Evolutionary conservation across 2,329 filamentous ascomycete species (phyloP).

Genomic region (Aspergillus fructus): DNA sequence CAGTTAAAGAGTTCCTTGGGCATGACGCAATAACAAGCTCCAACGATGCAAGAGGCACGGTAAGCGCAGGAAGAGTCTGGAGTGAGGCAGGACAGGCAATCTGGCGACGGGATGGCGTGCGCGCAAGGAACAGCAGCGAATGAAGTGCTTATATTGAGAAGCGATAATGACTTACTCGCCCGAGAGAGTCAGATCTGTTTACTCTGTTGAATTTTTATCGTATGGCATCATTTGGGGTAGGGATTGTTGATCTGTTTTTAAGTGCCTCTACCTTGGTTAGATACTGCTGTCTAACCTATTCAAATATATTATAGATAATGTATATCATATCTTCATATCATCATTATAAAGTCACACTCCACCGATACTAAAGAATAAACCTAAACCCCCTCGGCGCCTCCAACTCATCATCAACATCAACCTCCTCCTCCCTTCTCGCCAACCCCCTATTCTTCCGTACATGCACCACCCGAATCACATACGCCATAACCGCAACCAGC

Average conservation of each 20-base stretch:
- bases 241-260: neutral
- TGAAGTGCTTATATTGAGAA: neutral
- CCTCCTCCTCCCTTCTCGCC: constrained; percentile 10
- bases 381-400: constrained; percentile 14
- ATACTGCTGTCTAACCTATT: no score
- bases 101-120: constrained; percentile 14
- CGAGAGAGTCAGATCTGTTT: neutral
- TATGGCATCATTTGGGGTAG: neutral
- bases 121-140: neutral
- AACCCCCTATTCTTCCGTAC: constrained; percentile 36
- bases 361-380: constrained; percentile 21
- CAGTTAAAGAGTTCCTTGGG: neutral
- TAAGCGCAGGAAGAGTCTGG: neutral
- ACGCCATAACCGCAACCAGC: constrained; percentile 34
- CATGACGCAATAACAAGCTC: constrained; percentile 5
- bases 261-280: no score
- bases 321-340: no score
- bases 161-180: neutral
- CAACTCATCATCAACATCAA: neutral
- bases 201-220: neutral
- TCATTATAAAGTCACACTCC: no score
- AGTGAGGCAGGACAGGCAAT: constrained; percentile 6
- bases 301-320: no score
- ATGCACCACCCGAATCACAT: constrained; percentile 34
- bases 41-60: constrained; percentile 6